Evolutionary conservation across 2,329 filamentous ascomycete genomes (phyloP), one percentile per base, ranked within the genome.

Genomic region (Diaporthe velutina): DNA sequence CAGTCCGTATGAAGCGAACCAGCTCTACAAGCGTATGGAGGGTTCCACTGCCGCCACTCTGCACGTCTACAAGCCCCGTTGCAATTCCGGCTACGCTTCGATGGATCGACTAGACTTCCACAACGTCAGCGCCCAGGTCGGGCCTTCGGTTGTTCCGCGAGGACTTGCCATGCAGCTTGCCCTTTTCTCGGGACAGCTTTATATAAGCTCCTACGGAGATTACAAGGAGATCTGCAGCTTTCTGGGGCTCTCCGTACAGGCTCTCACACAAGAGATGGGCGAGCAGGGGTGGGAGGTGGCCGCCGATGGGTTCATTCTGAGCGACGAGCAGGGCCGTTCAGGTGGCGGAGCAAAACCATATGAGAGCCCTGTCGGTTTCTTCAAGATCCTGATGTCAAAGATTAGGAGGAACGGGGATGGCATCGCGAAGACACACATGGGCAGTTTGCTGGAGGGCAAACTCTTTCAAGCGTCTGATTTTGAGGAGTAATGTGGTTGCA

Each of bases 141-240:
- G 19, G 0, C 38, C 76, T 78, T 28, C 75, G 61, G 10, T 73
- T 80, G 5, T 79, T 77, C 17, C 80, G 15, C 55, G 70, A 5
- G 12, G 2, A 0, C 35, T 17, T 0, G n/a, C 70, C 0, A 78
- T 64, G 17, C 70, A 61, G 73, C 85, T 95, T 0, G 92, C 93
- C 57, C 82, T 95, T 0, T 94, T 95, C 72, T 85, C 93, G 0
- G 93, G 93, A 0, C 91, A 93, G 72, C 84, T 94, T 0, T 95
- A 94, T 77, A 83, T 94, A 13, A 80, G 79, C 0, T 86, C 84
- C 0, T 89, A 86, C 57, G 74, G 82, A 0, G 88, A 93, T 71
- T 95, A 94, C 76, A 76, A 80, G 0, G 79, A 83, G 1, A 79
- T 88, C 0, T 92, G 90, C 75, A 79, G 83, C 1, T 87, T 86